phyloP scores from a whole-genome alignment of 345 rosid genomes.

The Pistacia atlantica region DNA sequence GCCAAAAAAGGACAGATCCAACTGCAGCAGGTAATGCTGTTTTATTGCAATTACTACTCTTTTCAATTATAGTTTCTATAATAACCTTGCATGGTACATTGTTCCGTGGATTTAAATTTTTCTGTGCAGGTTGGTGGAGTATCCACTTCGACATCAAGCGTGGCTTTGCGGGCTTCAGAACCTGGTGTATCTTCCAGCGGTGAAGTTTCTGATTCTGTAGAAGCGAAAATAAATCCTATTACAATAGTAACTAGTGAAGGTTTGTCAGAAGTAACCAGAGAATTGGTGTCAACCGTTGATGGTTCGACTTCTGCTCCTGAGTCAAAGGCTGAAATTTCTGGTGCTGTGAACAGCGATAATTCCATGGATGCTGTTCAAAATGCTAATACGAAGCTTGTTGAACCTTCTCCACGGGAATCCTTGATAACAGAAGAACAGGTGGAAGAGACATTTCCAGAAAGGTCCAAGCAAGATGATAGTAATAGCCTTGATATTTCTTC shows the following conservation, averaged over 20 bases:
- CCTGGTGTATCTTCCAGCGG: slow-evolving; percentile 31
- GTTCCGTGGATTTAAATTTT: slow-evolving; percentile 9
- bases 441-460: slow-evolving; percentile 18
- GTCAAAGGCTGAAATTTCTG: slow-evolving; percentile 36
- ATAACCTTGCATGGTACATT: background rate
- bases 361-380: slow-evolving; percentile 5
- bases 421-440: slow-evolving; percentile 19
- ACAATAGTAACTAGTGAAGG: slow-evolving; percentile 18
- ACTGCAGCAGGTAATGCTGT: slow-evolving; percentile 47
- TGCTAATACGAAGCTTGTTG: slow-evolving; percentile 18
- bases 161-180: slow-evolving; percentile 31
- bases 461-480: slow-evolving; percentile 34
- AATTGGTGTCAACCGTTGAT: slow-evolving; percentile 26
- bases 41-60: background rate
- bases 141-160: slow-evolving; percentile 21
- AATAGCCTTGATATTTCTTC: slow-evolving; percentile 33
- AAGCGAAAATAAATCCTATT: slow-evolving; percentile 27
- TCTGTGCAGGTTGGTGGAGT: slow-evolving; percentile 38
- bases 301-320: slow-evolving; percentile 32
- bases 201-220: slow-evolving; percentile 35
- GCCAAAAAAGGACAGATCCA: slow-evolving; percentile 42
- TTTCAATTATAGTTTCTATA: background rate
- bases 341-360: slow-evolving; percentile 15
- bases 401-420: slow-evolving; percentile 29
- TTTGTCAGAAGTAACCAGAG: slow-evolving; percentile 24